Evolutionary conservation across 2,329 filamentous ascomycete genomes (phyloP), one percentile per base, ranked within the genome.

Genomic region (Camillea tinctor): DNA sequence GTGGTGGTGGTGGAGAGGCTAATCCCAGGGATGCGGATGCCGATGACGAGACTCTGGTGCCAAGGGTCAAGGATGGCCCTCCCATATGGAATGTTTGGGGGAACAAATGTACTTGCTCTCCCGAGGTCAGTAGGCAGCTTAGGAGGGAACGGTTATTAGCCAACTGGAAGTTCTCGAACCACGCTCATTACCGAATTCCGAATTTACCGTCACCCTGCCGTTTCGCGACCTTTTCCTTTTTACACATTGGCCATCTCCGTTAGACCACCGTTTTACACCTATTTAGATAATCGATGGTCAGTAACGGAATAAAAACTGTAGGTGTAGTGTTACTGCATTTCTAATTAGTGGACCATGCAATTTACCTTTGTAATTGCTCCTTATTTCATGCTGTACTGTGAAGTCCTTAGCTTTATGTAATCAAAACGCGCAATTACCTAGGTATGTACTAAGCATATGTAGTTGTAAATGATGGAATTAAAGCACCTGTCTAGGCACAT

Each of bases 301-400:
- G 13, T 44, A 44, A 44, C 36, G 36, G 36, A 44, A 44, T 11
- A n/a, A 15, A 44, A 30, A 30, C 26, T 30, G 26, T 44, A 44
- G 15, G 4, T 44, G 36, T 17, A 6, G n/a, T 1, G 3, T n/a
- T 44, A 44, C 36, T 44, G 36, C 17, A 44, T 44, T n/a, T n/a
- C 13, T 44, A 1, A 44, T 17, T 17, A 57, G 52, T 55, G 52
- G 59, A 57, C 57, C 55, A 50, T 24, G 53, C 58, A 50, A 44
- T 19, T n/a, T 26, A 55, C 56, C 54, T 59, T 49, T 51, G 54
- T 54, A 59, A 44, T 22, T 53, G 44, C 50, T 49, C 48, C 19
- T 17, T 20, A 30, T 53, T 44, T 51, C 48, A 58, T 21, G 50
- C 40, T 30, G 55, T 58, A 56, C 52, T 50, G 51, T 50, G 19